Evolutionary conservation across 2,329 filamentous ascomycete genomes (phyloP).

Genomic region (Mollisiaceae sp.): DNA sequence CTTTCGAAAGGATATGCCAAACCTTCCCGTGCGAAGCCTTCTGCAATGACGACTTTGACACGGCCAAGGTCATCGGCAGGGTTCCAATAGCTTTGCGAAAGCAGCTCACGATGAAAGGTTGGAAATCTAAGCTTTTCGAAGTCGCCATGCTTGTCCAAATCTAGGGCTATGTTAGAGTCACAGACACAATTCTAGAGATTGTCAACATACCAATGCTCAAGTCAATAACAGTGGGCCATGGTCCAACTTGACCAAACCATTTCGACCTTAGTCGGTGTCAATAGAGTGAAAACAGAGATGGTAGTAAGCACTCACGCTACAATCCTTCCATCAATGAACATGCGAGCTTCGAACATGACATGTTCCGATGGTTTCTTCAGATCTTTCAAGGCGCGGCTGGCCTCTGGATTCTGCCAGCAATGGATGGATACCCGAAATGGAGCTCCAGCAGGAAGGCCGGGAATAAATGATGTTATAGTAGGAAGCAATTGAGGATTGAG

Average conservation of each 20-base stretch:
- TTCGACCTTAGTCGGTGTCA: slow-evolving; percentile 44
- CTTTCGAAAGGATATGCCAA: slow-evolving; percentile 62
- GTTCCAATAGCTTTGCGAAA: slow-evolving; percentile 74
- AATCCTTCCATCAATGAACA: slow-evolving; percentile 71
- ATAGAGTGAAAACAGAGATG: background rate
- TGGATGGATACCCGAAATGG: slow-evolving; percentile 77
- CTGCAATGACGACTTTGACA: slow-evolving; percentile 77
- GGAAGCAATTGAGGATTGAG: slow-evolving; percentile 51
- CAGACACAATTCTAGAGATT: background rate
- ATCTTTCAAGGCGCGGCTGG: slow-evolving; percentile 61
- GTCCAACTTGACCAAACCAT: slow-evolving; percentile 54
- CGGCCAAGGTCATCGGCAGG: slow-evolving; percentile 73
- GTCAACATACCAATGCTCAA: slow-evolving; percentile 50
- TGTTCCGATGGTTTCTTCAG: slow-evolving; percentile 60
- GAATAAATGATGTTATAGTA: slow-evolving; percentile 73
- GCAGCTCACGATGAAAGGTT: slow-evolving; percentile 69
- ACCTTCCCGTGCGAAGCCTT: slow-evolving; percentile 66
- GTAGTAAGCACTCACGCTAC: slow-evolving; percentile 55
- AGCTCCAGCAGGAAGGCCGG: slow-evolving; percentile 61
- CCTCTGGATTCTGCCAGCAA: slow-evolving; percentile 68
- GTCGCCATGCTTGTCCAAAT: slow-evolving; percentile 52
- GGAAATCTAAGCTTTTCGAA: slow-evolving; percentile 73
- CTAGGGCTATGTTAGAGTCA: slow-evolving; percentile 22
- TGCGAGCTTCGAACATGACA: slow-evolving; percentile 66
- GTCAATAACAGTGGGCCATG: slow-evolving; percentile 55